Conservation (phyloP, 345 rosid genomes). For the Melastoma malabathricum region DNA sequence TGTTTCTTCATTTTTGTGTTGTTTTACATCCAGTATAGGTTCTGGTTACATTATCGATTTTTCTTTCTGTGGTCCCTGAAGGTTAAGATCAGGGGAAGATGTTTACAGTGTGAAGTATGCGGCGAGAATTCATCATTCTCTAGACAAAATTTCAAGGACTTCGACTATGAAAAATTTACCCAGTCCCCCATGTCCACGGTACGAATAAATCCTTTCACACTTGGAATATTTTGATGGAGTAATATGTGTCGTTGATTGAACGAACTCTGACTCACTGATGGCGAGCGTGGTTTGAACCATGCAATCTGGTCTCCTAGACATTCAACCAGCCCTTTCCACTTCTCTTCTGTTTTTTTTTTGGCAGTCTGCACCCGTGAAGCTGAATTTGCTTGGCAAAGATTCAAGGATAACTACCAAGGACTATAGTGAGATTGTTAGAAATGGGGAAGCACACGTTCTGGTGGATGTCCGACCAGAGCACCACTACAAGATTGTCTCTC, state of each 20-base stretch:
- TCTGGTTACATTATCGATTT: background rate
- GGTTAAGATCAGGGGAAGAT: conserved; percentile 81
- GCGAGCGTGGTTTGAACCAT: too few species aligned
- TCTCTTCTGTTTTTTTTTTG: background rate
- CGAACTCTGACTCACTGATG: too few species aligned
- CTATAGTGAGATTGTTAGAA: conserved; percentile 30
- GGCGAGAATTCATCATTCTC: conserved; percentile 52
- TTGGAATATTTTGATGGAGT: too few species aligned
- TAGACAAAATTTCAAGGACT: conserved; percentile 41
- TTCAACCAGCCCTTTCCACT: background rate
- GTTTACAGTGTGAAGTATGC: conserved; percentile 59
- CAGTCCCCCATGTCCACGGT: conserved; percentile 56
- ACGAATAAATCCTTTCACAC: conserved; percentile 8
- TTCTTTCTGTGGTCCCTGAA: conserved; percentile 8
- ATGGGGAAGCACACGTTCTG: conserved; percentile 39
- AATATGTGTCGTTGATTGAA: too few species aligned
- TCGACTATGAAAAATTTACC: conserved; percentile 85
- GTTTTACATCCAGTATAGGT: background rate
- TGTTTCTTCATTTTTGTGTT: background rate
- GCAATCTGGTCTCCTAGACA: too few species aligned
- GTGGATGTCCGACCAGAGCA: conserved; percentile 82
- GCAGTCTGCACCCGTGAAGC: conserved; percentile 43
- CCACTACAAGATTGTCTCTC: conserved; percentile 76
- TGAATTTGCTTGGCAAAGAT: conserved; percentile 40
- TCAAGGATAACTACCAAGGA: conserved; percentile 58